These are phyloP conservation scores for Penicillium griseofulvum DNA, from an alignment of 2,329 filamentous ascomycete species.

Conservation along the genomic window DNA sequence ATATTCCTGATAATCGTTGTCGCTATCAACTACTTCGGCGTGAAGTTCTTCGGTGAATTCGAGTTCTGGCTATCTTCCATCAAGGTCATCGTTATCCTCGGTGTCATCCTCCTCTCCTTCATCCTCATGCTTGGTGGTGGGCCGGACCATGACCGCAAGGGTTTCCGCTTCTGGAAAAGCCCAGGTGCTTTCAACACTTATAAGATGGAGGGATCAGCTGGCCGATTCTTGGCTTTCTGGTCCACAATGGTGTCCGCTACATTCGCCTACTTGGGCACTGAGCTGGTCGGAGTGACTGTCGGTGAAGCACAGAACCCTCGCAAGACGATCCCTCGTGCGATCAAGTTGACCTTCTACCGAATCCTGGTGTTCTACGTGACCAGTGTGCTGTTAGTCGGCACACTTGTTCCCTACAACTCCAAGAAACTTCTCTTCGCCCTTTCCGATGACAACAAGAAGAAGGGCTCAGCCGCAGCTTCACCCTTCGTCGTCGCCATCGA, in stretches of 20 bases:
- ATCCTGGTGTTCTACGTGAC: slow-evolving; percentile 78
- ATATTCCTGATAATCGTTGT: slow-evolving; percentile 64
- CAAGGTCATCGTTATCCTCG: slow-evolving; percentile 67
- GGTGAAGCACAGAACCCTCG: slow-evolving; percentile 78
- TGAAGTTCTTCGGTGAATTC: slow-evolving; percentile 68
- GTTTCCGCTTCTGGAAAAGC: slow-evolving; percentile 65
- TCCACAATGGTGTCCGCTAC: slow-evolving; percentile 71
- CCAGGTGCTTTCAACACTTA: slow-evolving; percentile 59
- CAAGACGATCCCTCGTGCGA: slow-evolving; percentile 71
- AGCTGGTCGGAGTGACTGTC: slow-evolving; percentile 74
- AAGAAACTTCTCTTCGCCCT: slow-evolving; percentile 53
- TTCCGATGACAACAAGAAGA: slow-evolving; percentile 24
- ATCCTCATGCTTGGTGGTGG: slow-evolving; percentile 65
- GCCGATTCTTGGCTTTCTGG: slow-evolving; percentile 65
- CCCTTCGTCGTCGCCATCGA: slow-evolving; percentile 74
- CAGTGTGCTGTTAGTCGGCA: slow-evolving; percentile 70
- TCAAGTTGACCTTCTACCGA: slow-evolving; percentile 77
- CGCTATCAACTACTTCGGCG: slow-evolving; percentile 67
- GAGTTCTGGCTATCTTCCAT: slow-evolving; percentile 60
- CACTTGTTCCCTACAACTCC: slow-evolving; percentile 72
- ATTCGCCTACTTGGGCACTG: slow-evolving; percentile 75
- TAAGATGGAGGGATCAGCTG: slow-evolving; percentile 45
- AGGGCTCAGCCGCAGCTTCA: slow-evolving; percentile 59
- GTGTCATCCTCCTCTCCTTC: slow-evolving; percentile 63
- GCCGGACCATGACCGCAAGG: slow-evolving; percentile 59